Base-by-base conservation (phyloP, 225 moss, liverwort and hornwort genomes). In the Antitrichia curtipendula region DNA sequence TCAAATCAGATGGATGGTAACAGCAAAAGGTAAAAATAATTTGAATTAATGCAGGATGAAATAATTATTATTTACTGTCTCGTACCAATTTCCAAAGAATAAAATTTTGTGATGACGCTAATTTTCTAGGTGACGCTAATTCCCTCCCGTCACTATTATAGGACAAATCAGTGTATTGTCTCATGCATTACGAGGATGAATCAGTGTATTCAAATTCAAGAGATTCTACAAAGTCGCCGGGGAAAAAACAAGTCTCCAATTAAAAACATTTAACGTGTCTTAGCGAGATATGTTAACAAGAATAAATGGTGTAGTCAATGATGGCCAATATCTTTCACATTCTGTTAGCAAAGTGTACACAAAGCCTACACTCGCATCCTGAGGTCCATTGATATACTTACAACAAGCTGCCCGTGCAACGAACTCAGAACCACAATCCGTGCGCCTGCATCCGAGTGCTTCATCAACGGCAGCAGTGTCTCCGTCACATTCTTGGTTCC, bases 351-450 rank as follows among this genome's bases (percentile, higher is more conserved):
- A 74, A 47, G 12, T 32, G 29, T 41, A 80, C 79, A 54, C 16
- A 56, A 56, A 31, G 8, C 19, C 31, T 52, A 40, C 20, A 73
- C 50, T 52, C 59, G 47, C 47, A 47, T 81, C 62, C 62, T 61
- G 17, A 74, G n/a, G 61, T 40, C 1, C 31, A 38, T 5, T 28
- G 75, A 63, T 85, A 8, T 32, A 84, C 87, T 88, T 88, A 92
- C 95, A 88, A 56, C 56, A 81, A 93, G 91, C 68, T 92, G 83
- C 72, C 93, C 95, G 32, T 76, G 80, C 38, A 88, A 79, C 68
- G 93, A 94, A 31, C 69, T 91, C 41, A 91, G 25, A 80, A 81
- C 82, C 34, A 95, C 88, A 41, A 95, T 88, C 25, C 94, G 91
- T 20, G 92, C 94, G 56, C 95, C 94, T 58, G 88, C 89, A 34